These are phyloP conservation scores for Phytophthora pluvialis DNA, from an alignment of 352 stramenopile species.

Conservation along the genomic window DNA sequence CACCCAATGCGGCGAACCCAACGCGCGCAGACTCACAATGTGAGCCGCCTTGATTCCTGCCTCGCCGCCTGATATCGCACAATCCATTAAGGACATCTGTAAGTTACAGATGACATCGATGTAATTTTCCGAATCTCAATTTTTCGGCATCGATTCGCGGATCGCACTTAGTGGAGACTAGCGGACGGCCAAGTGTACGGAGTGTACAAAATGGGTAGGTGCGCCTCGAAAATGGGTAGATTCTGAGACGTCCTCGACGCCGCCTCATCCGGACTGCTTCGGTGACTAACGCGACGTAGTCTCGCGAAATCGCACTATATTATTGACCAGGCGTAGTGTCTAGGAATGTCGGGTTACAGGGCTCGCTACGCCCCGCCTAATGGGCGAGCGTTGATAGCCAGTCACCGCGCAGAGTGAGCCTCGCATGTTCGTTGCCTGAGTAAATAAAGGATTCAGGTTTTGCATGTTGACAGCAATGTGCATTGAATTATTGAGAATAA, in stretches of 20 bases:
- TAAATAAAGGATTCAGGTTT: too few relatives aligned
- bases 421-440: too few relatives aligned
- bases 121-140: conserved; percentile 5
- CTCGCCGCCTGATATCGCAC: conserved; percentile 20
- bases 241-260: conserved; percentile 3
- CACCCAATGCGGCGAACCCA: conserved; percentile 19
- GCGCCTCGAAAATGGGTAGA: not conserved
- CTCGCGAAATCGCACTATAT: too few relatives aligned
- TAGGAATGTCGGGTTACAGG: too few relatives aligned
- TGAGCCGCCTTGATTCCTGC: conserved; percentile 20
- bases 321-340: too few relatives aligned
- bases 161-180: conserved; percentile 10
- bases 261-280: too few relatives aligned
- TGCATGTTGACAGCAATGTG: too few relatives aligned
- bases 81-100: conserved; percentile 1
- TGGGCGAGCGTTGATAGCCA: too few relatives aligned
- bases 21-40: conserved; percentile 6
- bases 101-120: not conserved
- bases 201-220: conserved; percentile 1
- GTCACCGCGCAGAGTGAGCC: too few relatives aligned
- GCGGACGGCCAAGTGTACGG: conserved; percentile 12
- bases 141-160: conserved; percentile 16
- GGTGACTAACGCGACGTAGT: too few relatives aligned
- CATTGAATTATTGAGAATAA: too few relatives aligned
- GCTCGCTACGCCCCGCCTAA: too few relatives aligned